Percentiles rank a stretch among this genome's conserved stretches.
Evolutionary conservation across 352 stramenopile genomes (phyloP).

Genomic region (Globisporangium ultimum): DNA sequence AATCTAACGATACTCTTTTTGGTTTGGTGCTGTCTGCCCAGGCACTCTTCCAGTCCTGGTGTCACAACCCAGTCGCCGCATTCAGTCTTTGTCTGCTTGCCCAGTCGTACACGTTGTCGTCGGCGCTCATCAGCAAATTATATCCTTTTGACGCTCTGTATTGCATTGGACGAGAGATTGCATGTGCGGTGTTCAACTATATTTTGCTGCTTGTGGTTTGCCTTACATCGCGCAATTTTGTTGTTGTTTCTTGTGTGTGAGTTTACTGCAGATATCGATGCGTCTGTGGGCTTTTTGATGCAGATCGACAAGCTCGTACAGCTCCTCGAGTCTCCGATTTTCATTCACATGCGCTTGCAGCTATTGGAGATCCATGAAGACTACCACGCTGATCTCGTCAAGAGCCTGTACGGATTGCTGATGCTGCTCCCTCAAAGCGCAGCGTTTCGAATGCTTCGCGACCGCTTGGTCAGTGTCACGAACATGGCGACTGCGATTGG

Average conservation of each 20-base stretch:
- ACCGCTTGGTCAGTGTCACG: constrained; percentile 81
- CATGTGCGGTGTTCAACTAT: no score
- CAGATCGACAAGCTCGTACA: constrained; percentile 99
- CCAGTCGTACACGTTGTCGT: constrained; percentile 97
- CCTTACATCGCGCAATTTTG: constrained; percentile 35
- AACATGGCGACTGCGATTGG: constrained; percentile 86
- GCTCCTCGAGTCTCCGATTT: constrained; percentile 99
- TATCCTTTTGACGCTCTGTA: constrained; percentile 42
- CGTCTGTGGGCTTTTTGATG: constrained; percentile 98
- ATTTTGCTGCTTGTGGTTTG: no score
- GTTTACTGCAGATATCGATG: constrained; percentile 90
- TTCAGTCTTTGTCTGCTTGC: constrained; percentile 98
- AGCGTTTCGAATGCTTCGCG: constrained; percentile 79
- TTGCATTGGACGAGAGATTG: no score
- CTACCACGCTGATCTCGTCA: constrained; percentile 94
- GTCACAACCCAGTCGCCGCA: constrained; percentile 95
- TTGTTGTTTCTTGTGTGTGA: constrained; percentile 10
- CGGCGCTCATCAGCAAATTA: constrained; percentile 95
- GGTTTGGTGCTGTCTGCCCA: constrained; percentile 15
- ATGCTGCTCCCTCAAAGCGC: constrained; percentile 96
- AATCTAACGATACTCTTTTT: no score
- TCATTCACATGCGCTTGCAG: constrained; percentile 98
- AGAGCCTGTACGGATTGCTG: constrained; percentile 96
- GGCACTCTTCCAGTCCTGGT: constrained; percentile 93
- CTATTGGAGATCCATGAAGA: constrained; percentile 95